Evolutionary conservation across 805 yeast species (phyloP).

Genomic region (Pichia cabralensis): DNA sequence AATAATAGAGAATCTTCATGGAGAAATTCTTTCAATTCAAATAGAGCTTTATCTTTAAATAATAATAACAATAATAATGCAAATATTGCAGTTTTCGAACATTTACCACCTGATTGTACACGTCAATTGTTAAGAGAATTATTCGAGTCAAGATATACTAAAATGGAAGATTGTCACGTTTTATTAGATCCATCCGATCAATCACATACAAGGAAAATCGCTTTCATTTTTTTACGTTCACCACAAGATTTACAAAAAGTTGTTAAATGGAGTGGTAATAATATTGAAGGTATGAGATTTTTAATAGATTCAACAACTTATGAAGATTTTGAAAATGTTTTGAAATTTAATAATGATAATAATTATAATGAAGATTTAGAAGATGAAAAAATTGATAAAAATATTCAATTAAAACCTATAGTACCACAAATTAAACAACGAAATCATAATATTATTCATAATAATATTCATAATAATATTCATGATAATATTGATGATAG

Average conservation of each 20-base stretch:
- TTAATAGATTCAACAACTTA: constrained; percentile 28
- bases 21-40: neutral
- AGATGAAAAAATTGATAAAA: constrained; percentile 12
- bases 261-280: constrained; percentile 52
- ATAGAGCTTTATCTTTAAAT: no score
- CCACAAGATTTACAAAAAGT: constrained; percentile 46
- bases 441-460: no score
- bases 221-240: constrained; percentile 50
- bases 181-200: constrained; percentile 29
- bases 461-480: neutral
- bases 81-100: constrained; percentile 28
- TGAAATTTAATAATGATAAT: constrained; percentile 18
- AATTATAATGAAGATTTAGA: constrained; percentile 22
- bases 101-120: constrained; percentile 47
- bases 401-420: no score
- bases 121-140: constrained; percentile 46
- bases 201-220: constrained; percentile 38
- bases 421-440: no score
- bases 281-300: constrained; percentile 28
- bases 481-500: neutral
- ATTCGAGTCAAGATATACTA: constrained; percentile 52
- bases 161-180: constrained; percentile 48
- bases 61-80: neutral
- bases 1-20: neutral
- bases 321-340: constrained; percentile 29